Conservation (phyloP, 495 filamentous ascomycete species). For the Daldinia childiae region DNA sequence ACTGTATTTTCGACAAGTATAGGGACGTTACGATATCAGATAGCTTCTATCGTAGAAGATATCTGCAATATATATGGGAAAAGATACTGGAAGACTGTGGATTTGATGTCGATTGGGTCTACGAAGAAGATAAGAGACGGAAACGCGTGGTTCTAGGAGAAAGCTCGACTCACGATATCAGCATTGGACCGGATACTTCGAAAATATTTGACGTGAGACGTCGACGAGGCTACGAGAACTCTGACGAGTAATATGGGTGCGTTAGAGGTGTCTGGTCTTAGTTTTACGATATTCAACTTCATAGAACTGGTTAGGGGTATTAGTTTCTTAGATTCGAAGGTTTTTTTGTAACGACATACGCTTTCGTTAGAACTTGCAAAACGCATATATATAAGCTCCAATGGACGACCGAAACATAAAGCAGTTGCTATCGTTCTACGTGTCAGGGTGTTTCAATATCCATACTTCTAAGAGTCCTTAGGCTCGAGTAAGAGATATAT, state of each 20-base stretch:
- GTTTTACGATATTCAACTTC: not conserved
- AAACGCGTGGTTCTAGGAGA: constrained; percentile 5
- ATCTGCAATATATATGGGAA: constrained; percentile 14
- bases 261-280: not conserved
- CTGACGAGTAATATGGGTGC: constrained; percentile 4
- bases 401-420: not conserved
- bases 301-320: not conserved
- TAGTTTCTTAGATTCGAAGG: not conserved
- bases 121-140: constrained; percentile 16
- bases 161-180: constrained; percentile 24
- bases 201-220: not conserved
- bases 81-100: constrained; percentile 17
- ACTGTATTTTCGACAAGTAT: constrained; percentile 16
- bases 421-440: not conserved
- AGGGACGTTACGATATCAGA: not conserved
- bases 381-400: not conserved
- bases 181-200: not conserved
- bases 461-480: no score
- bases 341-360: no score
- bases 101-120: constrained; percentile 26
- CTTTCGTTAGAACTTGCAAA: not conserved
- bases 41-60: not conserved
- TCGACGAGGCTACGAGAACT: constrained; percentile 12
- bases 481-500: no score
- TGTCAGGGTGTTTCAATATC: no score